Base-by-base conservation (phyloP, 352 stramenopile species). In the Phytopythium chamaehyphon region DNA sequence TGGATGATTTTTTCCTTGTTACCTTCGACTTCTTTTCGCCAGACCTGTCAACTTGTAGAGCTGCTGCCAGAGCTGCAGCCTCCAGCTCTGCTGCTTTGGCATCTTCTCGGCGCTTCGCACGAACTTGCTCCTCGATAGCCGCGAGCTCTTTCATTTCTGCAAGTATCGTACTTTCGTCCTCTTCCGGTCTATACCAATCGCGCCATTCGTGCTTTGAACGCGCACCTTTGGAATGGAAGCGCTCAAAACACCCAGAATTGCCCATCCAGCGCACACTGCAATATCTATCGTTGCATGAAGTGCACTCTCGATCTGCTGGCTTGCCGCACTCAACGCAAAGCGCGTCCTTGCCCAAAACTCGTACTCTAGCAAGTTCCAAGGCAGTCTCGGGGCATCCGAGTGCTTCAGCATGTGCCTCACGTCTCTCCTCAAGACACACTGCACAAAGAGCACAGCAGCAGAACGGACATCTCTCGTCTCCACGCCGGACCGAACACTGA, bases 191-290 rank as follows among this genome's bases (percentile, higher is more conserved):
- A 14, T 6, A 18, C 45, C 45, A 51, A 7, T 19, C 57, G 24
- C 49, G 55, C 21, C 60, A 85, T n/a, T 61, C 60, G 57, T 90
- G 83, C 50, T 84, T 66, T 3, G 69, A 68, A 31, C 83, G 77
- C 52, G 79, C 82, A 33, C 80, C 83, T 28, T 87, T 89, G 33
- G 50, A 63, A 51, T 93, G 83, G 59, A 90, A 93, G 23, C 72
- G 65, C 62, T 93, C 80, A 57, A 93, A 93, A 59, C 83, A 93
- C 12, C 81, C 83, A 6, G 81, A 58, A 57, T 93, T 88, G 33
- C 83, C 83, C 77, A 91, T 91, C 80, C 83, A 90, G 18, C 76
- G 77, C 18, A 85, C 80, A 47, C 83, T 93, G 59, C 82, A 94
- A 59, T 94, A 94, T 15, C 69, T 66, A 49, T 94, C 83, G 26